Conservation (phyloP, 148 eudicot genomes). For the Nepenthes gracilis region DNA sequence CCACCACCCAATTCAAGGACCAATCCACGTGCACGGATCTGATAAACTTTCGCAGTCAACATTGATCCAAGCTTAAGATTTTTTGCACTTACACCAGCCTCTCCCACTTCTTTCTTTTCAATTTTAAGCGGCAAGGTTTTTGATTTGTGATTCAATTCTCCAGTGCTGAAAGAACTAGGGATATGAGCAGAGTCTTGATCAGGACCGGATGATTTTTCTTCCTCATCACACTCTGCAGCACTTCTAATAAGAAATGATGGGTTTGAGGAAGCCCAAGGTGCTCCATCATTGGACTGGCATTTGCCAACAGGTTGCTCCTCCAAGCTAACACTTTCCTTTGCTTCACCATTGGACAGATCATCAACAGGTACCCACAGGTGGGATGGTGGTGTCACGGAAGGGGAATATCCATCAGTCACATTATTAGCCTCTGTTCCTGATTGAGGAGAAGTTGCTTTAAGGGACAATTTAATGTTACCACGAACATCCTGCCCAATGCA, state of each 20-base stretch:
- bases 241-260: constrained; percentile 51
- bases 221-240: constrained; percentile 57
- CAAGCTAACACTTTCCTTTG: constrained; percentile 7
- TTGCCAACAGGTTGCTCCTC: constrained; percentile 18
- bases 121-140: not conserved
- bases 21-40: constrained; percentile 78
- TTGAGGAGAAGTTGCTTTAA: constrained; percentile 49
- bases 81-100: constrained; percentile 26
- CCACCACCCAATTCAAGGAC: constrained; percentile 85
- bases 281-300: constrained; percentile 14
- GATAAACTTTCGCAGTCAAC: constrained; percentile 67
- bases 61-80: constrained; percentile 48
- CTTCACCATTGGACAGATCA: constrained; percentile 19
- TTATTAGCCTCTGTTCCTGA: constrained; percentile 17
- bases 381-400: constrained; percentile 16
- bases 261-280: constrained; percentile 18
- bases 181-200: constrained; percentile 19
- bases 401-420: constrained; percentile 14
- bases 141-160: constrained; percentile 6
- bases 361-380: constrained; percentile 14
- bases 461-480: constrained; percentile 86
- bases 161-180: constrained; percentile 5
- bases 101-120: constrained; percentile 7
- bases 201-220: constrained; percentile 39
- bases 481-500: constrained; percentile 87